These are phyloP conservation scores for Hypoxylon sp. DNA, from an alignment of 2,329 filamentous ascomycete genomes.

Conservation along the genomic window DNA sequence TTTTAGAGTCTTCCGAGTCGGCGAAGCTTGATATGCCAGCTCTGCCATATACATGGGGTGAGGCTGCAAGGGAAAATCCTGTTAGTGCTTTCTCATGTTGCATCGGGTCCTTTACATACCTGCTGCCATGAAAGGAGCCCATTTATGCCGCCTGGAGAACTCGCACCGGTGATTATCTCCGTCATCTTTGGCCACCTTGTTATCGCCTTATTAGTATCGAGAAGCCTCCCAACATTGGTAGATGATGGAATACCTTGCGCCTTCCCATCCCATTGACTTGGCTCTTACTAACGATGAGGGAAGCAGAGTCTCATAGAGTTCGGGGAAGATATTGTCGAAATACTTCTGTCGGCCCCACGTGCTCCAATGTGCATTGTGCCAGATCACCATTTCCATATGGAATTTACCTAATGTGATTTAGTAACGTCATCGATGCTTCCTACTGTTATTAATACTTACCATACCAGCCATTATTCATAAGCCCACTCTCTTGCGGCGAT, in stretches of 20 bases:
- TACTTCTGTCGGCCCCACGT: slow-evolving; percentile 58
- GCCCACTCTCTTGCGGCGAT: slow-evolving; percentile 61
- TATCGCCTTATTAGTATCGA: slow-evolving; percentile 4
- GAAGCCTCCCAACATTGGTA: neutral
- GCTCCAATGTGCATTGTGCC: slow-evolving; percentile 61
- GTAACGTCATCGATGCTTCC: too few species aligned
- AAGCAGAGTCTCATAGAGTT: slow-evolving; percentile 55
- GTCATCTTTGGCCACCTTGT: slow-evolving; percentile 65
- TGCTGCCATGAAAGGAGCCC: slow-evolving; percentile 67
- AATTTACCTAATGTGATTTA: slow-evolving; percentile 53
- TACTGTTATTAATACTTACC: slow-evolving; percentile 18
- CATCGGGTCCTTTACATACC: slow-evolving; percentile 8
- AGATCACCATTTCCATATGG: slow-evolving; percentile 62
- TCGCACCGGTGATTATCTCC: slow-evolving; percentile 60
- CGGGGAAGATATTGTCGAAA: slow-evolving; percentile 58
- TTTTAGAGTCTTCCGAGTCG: slow-evolving; percentile 47
- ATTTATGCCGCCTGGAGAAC: slow-evolving; percentile 66
- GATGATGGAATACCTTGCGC: slow-evolving; percentile 46
- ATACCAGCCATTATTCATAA: slow-evolving; percentile 65
- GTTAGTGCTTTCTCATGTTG: neutral
- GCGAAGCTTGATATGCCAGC: slow-evolving; percentile 52
- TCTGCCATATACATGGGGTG: slow-evolving; percentile 60
- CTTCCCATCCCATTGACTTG: slow-evolving; percentile 54
- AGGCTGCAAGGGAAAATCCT: slow-evolving; percentile 47
- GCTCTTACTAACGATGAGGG: slow-evolving; percentile 54